A percentile compares a stretch with the other conserved stretches of the same genome.
These are phyloP conservation scores for Incumbomyces delicatus DNA, from an alignment of 2,329 filamentous ascomycete genomes.

Conservation along the genomic window DNA sequence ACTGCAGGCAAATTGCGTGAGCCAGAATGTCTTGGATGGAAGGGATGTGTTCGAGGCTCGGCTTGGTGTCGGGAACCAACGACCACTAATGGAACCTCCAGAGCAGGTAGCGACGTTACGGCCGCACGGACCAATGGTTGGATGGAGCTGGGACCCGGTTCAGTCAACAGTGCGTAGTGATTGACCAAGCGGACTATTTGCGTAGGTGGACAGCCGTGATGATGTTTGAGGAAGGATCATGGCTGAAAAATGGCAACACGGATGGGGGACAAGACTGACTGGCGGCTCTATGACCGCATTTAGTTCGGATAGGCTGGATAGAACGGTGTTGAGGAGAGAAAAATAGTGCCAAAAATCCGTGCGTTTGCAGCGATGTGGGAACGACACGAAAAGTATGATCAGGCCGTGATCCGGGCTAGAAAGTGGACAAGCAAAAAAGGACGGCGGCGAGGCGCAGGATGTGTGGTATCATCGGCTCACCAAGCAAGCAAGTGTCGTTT, in stretches of 20 bases:
- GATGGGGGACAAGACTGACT: constrained; percentile 13
- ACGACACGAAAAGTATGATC: constrained; percentile 7
- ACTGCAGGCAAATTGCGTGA: constrained; percentile 11
- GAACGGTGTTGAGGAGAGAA: not conserved
- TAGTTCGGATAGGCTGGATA: constrained; percentile 11
- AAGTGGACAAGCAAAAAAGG: constrained; percentile 3
- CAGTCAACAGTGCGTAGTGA: constrained; percentile 15
- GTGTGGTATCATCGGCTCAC: constrained; percentile 7
- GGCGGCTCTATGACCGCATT: constrained; percentile 14
- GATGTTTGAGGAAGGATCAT: constrained; percentile 18
- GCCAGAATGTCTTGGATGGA: constrained; percentile 19
- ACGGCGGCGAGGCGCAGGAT: constrained; percentile 8
- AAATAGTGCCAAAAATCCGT: constrained; percentile 5
- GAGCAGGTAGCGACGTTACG: constrained; percentile 10
- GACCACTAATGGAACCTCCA: constrained; percentile 1
- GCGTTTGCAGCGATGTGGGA: constrained; percentile 5
- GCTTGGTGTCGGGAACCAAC: constrained; percentile 17
- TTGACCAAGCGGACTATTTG: constrained; percentile 20
- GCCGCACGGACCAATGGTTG: constrained; percentile 16
- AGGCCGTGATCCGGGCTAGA: constrained; percentile 7
- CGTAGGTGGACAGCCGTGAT: constrained; percentile 17
- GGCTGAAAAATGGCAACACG: constrained; percentile 16
- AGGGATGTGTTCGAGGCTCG: constrained; percentile 19
- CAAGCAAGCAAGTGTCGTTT: constrained; percentile 8
- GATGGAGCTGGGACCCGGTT: constrained; percentile 15